Evolutionary conservation across 2,329 filamentous ascomycete genomes (phyloP).

Genomic region (Chrysoporthe cubensis): DNA sequence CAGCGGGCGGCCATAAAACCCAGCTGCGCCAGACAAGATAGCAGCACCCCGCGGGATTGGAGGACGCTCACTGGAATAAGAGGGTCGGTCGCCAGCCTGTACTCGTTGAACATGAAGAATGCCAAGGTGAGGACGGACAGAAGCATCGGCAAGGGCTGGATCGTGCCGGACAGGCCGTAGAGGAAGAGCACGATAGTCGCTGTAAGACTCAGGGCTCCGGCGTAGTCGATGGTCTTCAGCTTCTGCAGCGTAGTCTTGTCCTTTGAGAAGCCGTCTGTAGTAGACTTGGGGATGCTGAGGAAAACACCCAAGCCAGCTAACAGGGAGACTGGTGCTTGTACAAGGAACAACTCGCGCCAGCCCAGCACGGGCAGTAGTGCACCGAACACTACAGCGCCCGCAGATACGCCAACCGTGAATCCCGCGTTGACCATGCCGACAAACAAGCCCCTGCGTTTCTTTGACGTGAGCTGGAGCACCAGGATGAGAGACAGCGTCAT

Average conservation of each 20-base stretch:
- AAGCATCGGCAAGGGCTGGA: slow-evolving; percentile 63
- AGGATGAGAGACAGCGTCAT: slow-evolving; percentile 76
- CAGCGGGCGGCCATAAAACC: slow-evolving; percentile 82
- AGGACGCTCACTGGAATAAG: slow-evolving; percentile 76
- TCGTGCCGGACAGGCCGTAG: slow-evolving; percentile 65
- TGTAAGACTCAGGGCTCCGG: slow-evolving; percentile 70
- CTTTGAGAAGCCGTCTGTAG: slow-evolving; percentile 41
- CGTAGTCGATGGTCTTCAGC: slow-evolving; percentile 72
- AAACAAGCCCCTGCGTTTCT: slow-evolving; percentile 70
- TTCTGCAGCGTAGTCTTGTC: slow-evolving; percentile 52
- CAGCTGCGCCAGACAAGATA: slow-evolving; percentile 75
- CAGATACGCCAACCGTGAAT: slow-evolving; percentile 71
- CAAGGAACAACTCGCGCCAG: slow-evolving; percentile 73
- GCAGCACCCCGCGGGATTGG: slow-evolving; percentile 68
- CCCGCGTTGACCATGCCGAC: slow-evolving; percentile 75
- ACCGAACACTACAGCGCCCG: slow-evolving; percentile 73
- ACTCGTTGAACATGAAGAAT: slow-evolving; percentile 66
- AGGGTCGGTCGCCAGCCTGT: slow-evolving; percentile 66
- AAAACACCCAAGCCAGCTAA: slow-evolving; percentile 65
- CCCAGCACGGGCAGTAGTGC: slow-evolving; percentile 57
- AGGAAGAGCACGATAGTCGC: slow-evolving; percentile 72
- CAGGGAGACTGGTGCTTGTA: slow-evolving; percentile 69
- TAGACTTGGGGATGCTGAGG: slow-evolving; percentile 62
- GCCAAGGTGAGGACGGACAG: slow-evolving; percentile 57
- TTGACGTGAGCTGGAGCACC: slow-evolving; percentile 72